Evolutionary conservation across 768 basidiomycete species (phyloP), one percentile per base, ranked within the genome.

Genomic region (Hygrocybe punicea): DNA sequence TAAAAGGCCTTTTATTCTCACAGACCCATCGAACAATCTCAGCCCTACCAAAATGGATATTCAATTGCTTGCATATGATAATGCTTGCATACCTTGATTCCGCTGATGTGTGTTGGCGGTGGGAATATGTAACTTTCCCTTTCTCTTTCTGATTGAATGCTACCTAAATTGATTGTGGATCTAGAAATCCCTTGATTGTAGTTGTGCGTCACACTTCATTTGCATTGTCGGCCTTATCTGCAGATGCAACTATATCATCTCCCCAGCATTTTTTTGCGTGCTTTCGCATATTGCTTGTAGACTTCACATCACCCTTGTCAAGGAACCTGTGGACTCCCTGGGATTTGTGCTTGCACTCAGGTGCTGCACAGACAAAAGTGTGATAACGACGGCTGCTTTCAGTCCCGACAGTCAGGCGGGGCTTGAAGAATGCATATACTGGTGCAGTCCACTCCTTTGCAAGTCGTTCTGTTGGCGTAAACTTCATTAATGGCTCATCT

Each of bases 231-330:
- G 51, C 51, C 23, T 52, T 55, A 8, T 57, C 55, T 1, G 57
- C 64, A 14, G 60, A 52, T 16, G 60, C 50, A 1, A 69, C 52
- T n/a, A 58, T 61, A 2, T 66, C 63, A 8, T 57, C 29, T 0
- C 74, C 73, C 72, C 71, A 76, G 60, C 76, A 77, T 1, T 16
- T 29, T n/a, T 60, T 61, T 0, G 58, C 72, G 58, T 78, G 70
- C 40, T 60, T 61, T 0, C 29, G 21, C 47, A 75, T 56, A 60
- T 73, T 73, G 1, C 66, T 59, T 6, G 70, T 74, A 4, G 69
- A 74, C 0, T 40, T 67, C 5, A 17, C 45, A 47, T 47, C 45
- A 13, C 45, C 45, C 21, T 47, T 47, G 51, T 70, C 62, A 2
- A 70, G 59, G 44, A 59, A 72, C 4, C 63, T 62, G 9, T 51